Conservation (phyloP, 2,329 filamentous ascomycete species). For the Sphaerostilbella broomeana region DNA sequence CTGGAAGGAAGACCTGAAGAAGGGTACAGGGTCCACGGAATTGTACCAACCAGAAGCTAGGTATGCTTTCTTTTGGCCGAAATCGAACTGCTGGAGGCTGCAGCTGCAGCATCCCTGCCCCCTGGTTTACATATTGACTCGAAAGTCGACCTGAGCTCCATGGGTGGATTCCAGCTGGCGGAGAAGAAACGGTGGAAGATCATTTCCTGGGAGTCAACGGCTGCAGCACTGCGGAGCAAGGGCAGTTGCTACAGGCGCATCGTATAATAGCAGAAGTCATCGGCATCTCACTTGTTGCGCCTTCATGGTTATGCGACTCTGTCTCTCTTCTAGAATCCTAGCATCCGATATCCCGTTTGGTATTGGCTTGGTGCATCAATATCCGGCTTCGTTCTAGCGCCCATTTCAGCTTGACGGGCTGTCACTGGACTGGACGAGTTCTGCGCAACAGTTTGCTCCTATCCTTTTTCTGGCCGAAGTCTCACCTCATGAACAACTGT, state of each 20-base stretch:
- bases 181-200: conserved; percentile 9
- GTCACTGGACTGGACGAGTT: background rate
- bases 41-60: too few species aligned
- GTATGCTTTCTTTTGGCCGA: too few species aligned
- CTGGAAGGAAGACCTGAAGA: too few species aligned
- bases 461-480: too few species aligned
- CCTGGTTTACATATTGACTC: conserved; percentile 7
- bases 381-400: background rate
- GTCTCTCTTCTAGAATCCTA: conserved; percentile 12
- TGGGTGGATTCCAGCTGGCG: conserved; percentile 9
- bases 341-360: conserved; percentile 2
- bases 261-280: too few species aligned
- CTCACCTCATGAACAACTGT: too few species aligned
- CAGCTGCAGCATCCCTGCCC: conserved; percentile 11
- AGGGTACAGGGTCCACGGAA: background rate
- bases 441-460: background rate
- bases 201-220: conserved; percentile 12
- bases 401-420: too few species aligned
- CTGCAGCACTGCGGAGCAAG: conserved; percentile 10
- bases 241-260: too few species aligned
- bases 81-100: conserved; percentile 6
- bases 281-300: conserved; percentile 5
- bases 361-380: background rate
- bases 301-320: background rate
- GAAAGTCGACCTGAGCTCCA: conserved; percentile 13